Percentiles rank a stretch among this genome's conserved stretches.
Conservation (phyloP, 306 rosid genomes). For the Luffa acutangula region DNA sequence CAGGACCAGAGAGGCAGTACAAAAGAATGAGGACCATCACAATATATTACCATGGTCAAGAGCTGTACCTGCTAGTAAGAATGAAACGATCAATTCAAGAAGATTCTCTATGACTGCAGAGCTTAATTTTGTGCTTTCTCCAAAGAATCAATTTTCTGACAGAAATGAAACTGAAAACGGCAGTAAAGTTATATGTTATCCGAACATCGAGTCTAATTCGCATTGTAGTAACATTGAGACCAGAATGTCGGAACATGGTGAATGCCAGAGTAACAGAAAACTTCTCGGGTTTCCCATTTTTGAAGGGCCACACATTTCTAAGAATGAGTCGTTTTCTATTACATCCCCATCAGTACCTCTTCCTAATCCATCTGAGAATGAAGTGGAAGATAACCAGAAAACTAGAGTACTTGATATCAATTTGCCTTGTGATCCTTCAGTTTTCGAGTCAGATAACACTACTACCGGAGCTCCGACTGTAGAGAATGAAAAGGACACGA, state of each 20-base stretch:
- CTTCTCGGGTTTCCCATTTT: constrained; percentile 16
- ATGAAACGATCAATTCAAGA: constrained; percentile 29
- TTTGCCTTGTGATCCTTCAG: constrained; percentile 14
- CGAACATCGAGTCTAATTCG: constrained; percentile 27
- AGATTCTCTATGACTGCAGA: constrained; percentile 29
- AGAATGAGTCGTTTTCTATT: constrained; percentile 11
- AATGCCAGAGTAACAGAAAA: constrained; percentile 23
- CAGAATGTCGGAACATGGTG: constrained; percentile 34
- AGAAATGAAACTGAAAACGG: constrained; percentile 35
- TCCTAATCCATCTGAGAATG: constrained; percentile 10
- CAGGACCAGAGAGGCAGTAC: constrained; percentile 31
- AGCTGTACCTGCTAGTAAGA: constrained; percentile 33
- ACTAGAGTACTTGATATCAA: constrained; percentile 9
- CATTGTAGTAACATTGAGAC: constrained; percentile 30
- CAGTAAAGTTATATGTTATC: constrained; percentile 22
- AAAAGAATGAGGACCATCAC: constrained; percentile 37
- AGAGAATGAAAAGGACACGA: neutral
- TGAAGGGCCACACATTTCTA: constrained; percentile 8
- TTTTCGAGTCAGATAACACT: neutral
- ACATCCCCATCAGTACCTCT: constrained; percentile 4
- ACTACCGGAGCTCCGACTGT: neutral
- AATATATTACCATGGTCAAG: constrained; percentile 62
- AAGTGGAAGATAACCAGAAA: constrained; percentile 6
- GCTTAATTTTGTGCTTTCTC: constrained; percentile 27
- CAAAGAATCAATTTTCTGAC: constrained; percentile 18